phyloP scores from a whole-genome alignment of 1,284 basidiomycete genomes.

The Pseudozyma sp. region DNA sequence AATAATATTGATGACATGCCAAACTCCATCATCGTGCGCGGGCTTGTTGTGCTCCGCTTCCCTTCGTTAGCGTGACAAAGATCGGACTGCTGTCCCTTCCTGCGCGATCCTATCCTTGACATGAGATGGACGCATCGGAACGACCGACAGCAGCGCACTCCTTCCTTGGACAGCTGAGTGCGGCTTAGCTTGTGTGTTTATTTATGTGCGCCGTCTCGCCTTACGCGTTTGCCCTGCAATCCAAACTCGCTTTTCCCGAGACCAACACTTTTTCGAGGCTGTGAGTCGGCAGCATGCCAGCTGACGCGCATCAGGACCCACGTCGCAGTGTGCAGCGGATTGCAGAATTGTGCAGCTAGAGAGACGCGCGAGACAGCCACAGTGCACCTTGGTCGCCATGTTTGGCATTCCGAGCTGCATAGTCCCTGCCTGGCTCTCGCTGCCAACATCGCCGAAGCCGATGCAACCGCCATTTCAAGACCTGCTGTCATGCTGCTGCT shows the following conservation, averaged over 20 bases:
- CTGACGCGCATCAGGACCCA: slow-evolving; percentile 8
- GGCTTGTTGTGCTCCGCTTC: background rate
- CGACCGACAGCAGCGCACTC: background rate
- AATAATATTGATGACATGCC: slow-evolving; percentile 9
- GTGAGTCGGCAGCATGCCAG: background rate
- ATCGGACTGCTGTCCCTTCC: background rate
- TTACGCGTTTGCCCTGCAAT: background rate
- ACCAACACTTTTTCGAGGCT: slow-evolving; percentile 22
- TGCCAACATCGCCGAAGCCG: slow-evolving; percentile 36
- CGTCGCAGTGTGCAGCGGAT: slow-evolving; percentile 13
- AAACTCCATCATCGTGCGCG: slow-evolving; percentile 32
- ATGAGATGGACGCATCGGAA: background rate
- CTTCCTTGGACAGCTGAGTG: slow-evolving; percentile 17
- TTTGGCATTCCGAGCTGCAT: slow-evolving; percentile 24
- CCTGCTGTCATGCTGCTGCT: slow-evolving; percentile 2
- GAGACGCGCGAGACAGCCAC: background rate
- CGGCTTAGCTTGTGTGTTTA: slow-evolving; percentile 29
- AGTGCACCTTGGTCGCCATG: slow-evolving; percentile 5
- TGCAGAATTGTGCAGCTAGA: background rate
- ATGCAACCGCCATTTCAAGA: slow-evolving; percentile 13
- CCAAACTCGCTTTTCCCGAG: slow-evolving; percentile 10
- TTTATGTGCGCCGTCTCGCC: background rate
- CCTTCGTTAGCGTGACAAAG: background rate
- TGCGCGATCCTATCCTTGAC: background rate
- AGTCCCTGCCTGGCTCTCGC: background rate